Base-by-base conservation (phyloP, 108 stramenopile species). In the Seminavis robusta region DNA sequence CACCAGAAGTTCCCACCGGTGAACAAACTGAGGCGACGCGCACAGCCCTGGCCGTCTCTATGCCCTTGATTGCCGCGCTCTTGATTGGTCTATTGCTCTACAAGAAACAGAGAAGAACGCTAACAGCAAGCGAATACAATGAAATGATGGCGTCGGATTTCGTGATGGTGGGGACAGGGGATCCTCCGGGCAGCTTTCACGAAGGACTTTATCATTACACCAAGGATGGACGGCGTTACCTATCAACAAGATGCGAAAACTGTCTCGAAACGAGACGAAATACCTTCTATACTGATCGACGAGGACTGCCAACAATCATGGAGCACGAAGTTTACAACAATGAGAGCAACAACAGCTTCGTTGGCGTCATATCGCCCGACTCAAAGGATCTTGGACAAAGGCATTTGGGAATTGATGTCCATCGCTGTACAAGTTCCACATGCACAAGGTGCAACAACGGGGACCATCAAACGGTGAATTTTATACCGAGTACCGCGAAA, bases 151-250 rank as follows among this genome's bases (percentile, higher is more conserved):
- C 9, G 13, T 37, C 36, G 13, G 36, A 37, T 37, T 48, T 48
- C 10, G 47, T 48, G 3, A 6, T 48, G 4, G 28, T 47, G 24
- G 76, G 76, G 28, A 77, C 76, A 20, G 71, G 71, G n/a, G 77
- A 79, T 46, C 67, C 71, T 11, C 79, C 79, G 17, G 46, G 61
- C 4, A 53, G 65, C 30, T 80, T 71, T 49, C 74, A 80, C 52
- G 56, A 73, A 41, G 74, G 79, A 26, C 41, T 62, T 43, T 65
- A 76, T 47, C 79, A 80, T 45, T 69, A 73, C 63, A 60, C 69
- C 9, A 49, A 59, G 11, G 27, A 71, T 44, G 79, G 79, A 33
- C 54, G 54, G 0, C 51, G 66, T 46, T 80, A 80, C 44, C 59
- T 80, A 8, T 80, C 79, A 11, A 71, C 73, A 1, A 67, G 67